Base-by-base conservation (phyloP, 108 stramenopile genomes). In the Conticribra weissflogii region DNA sequence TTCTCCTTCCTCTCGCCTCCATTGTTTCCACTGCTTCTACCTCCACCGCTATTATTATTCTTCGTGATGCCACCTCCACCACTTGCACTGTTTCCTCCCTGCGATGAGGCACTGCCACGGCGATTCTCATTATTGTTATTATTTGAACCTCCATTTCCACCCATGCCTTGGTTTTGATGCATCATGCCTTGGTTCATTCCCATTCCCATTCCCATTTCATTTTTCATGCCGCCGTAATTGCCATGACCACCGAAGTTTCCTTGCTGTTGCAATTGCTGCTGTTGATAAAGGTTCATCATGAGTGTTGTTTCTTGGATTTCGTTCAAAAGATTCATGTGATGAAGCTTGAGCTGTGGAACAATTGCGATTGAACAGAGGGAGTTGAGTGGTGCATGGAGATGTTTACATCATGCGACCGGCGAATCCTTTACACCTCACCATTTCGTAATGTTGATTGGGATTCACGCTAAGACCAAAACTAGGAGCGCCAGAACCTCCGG, bases 261-360 rank as follows among this genome's bases (percentile, higher is more conserved):
- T 12, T 41, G 36, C 36, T 41, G 36, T 41, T 41, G 36, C 36
- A 41, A 41, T 12, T 41, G 36, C 12, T 41, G 36, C 71, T 82
- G 81, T 33, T 82, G 81, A 33, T 82, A 82, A 29, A 95, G 66
- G 50, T 95, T 95, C 94, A 95, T 95, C 94, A 95, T 95, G 22
- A 95, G 65, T 2, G 94, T 95, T 1, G 94, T 95, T 62, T 95
- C 94, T 69, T 95, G 94, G 58, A 95, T 95, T 58, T 95, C 94
- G 67, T 95, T 95, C 29, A 95, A 69, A 9, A 95, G 75, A 74
- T 95, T 95, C 94, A 95, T 95, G 61, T 95, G 94, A 74, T 95
- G 94, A 27, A 95, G 83, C 65, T 95, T 95, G 44, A 95, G 82
- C 64, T 52, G 52, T 21, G 53, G 8, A 1, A 24, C 24, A 2